Percentiles rank a stretch among this genome's conserved stretches.
phyloP scores from a whole-genome alignment of 2,329 filamentous ascomycete species.

The Epichloe coenophiala region DNA sequence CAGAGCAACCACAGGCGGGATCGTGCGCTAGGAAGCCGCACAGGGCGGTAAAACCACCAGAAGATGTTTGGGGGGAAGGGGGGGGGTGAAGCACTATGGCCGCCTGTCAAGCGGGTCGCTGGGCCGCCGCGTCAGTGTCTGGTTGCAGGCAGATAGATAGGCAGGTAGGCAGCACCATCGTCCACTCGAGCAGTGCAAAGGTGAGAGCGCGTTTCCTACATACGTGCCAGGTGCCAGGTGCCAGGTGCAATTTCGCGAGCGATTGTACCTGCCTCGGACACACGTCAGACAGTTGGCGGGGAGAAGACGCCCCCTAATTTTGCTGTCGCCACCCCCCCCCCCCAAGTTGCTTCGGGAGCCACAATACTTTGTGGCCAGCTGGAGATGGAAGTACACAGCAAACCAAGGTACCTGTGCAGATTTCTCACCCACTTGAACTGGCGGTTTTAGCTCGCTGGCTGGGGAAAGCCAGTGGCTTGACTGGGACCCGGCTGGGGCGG shows the following conservation, averaged over 20 bases:
- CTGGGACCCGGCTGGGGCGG: slow-evolving; percentile 5
- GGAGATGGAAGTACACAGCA: background rate
- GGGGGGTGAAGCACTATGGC: background rate
- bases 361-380: background rate
- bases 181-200: too few species aligned
- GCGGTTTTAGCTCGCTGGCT: background rate
- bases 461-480: slow-evolving; percentile 5
- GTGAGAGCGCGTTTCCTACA: background rate
- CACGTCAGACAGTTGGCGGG: background rate
- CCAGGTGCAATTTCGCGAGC: background rate
- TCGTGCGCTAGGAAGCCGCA: slow-evolving; percentile 2
- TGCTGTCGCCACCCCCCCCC: background rate
- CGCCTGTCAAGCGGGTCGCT: background rate
- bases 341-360: background rate
- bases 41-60: slow-evolving; percentile 5
- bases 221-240: background rate
- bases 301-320: background rate
- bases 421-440: background rate
- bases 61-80: background rate
- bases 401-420: slow-evolving; percentile 3
- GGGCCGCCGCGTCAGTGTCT: background rate
- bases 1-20: slow-evolving; percentile 1
- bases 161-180: background rate
- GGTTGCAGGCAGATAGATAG: background rate
- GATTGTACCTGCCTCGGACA: background rate